A percentile compares a stretch with the other conserved stretches of the same genome.
Evolutionary conservation across 441 rosid species (phyloP).

Genomic region (Dalechampia spathulata): DNA sequence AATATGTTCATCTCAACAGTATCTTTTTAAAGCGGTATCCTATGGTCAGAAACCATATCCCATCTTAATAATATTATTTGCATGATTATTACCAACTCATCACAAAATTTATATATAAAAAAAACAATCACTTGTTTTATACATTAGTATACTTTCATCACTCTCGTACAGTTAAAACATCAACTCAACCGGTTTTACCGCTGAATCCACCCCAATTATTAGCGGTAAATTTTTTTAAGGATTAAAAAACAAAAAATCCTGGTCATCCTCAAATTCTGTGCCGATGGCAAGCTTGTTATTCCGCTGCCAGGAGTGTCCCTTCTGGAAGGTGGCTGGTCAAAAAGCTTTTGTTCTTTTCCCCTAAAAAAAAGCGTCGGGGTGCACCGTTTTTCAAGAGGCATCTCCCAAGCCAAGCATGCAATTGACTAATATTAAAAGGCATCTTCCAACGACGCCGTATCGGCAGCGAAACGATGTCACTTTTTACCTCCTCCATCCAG

Average conservation of each 20-base stretch:
- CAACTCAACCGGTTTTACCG: too few relatives aligned
- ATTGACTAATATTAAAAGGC: too few relatives aligned
- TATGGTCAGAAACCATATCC: neutral
- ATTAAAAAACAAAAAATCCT: too few relatives aligned
- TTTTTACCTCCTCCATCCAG: neutral
- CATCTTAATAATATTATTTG: too few relatives aligned
- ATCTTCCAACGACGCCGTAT: neutral
- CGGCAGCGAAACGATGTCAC: neutral
- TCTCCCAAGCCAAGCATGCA: conserved; percentile 13
- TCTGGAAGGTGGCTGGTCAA: conserved; percentile 24
- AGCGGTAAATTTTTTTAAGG: too few relatives aligned
- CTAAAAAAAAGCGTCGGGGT: conserved; percentile 10
- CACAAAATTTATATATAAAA: too few relatives aligned
- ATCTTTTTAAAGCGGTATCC: neutral
- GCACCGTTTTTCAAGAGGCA: conserved; percentile 29
- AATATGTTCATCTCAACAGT: neutral
- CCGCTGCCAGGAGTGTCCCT: neutral
- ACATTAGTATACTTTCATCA: too few relatives aligned
- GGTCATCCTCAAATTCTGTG: conserved; percentile 3
- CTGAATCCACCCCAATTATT: too few relatives aligned
- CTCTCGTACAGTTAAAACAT: too few relatives aligned
- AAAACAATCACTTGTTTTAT: too few relatives aligned
- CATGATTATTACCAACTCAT: too few relatives aligned
- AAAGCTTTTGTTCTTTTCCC: conserved; percentile 31
- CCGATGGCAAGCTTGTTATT: conserved; percentile 17